Conservation (phyloP, 2,329 filamentous ascomycete genomes). For the Atkinsonella texensis region DNA sequence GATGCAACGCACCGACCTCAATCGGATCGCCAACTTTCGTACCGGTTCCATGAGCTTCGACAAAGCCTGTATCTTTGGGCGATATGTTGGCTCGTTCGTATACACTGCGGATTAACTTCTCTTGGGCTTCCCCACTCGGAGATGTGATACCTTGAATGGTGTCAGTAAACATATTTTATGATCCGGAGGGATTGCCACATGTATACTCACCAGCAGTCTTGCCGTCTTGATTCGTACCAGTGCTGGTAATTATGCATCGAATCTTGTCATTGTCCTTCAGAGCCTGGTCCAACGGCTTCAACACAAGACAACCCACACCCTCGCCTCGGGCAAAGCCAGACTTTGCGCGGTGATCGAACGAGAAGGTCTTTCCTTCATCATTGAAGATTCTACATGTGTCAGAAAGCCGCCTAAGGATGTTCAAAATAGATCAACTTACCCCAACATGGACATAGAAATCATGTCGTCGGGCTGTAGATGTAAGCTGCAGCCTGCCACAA, state of each 20-base stretch:
- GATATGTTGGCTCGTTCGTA: constrained; percentile 21
- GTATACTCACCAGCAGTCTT: constrained; percentile 18
- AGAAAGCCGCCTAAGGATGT: no score
- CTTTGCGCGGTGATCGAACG: constrained; percentile 19
- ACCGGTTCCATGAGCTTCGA: constrained; percentile 44
- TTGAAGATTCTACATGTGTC: constrained; percentile 24
- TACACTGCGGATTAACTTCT: constrained; percentile 23
- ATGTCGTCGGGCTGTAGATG: constrained; percentile 32
- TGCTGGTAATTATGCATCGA: constrained; percentile 36
- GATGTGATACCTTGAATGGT: constrained; percentile 38
- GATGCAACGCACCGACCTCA: constrained; percentile 35
- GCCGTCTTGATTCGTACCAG: constrained; percentile 44
- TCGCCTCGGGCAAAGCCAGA: constrained; percentile 50
- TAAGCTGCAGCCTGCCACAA: constrained; percentile 35
- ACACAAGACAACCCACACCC: constrained; percentile 39
- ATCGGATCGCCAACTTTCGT: constrained; percentile 43
- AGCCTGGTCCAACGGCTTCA: constrained; percentile 47
- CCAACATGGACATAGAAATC: constrained; percentile 19
- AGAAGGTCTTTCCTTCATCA: constrained; percentile 37
- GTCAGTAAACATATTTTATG: background rate
- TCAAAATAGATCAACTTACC: constrained; percentile 9
- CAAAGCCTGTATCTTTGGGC: constrained; percentile 18
- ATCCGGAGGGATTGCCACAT: background rate
- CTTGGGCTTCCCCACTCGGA: constrained; percentile 39
- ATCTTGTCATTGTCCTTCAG: constrained; percentile 42